Evolutionary conservation across 2,329 filamentous ascomycete species (phyloP).

Genomic region (Fusarium oligoseptatum): DNA sequence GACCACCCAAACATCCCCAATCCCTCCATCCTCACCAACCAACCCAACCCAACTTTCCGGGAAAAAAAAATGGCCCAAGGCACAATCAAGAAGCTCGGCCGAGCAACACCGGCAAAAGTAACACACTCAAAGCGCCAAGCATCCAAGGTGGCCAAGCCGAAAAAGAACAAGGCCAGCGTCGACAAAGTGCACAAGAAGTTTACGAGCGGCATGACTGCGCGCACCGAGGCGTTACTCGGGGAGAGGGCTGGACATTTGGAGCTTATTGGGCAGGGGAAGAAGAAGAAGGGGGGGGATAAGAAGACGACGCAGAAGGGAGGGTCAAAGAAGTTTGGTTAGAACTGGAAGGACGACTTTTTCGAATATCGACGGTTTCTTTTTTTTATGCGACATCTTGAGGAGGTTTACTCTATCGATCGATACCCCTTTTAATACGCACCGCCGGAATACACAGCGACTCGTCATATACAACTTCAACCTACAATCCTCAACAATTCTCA

Average conservation of each 20-base stretch:
- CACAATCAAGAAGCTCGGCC: conserved; percentile 61
- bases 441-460: neutral
- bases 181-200: conserved; percentile 69
- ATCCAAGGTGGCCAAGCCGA: conserved; percentile 64
- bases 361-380: neutral
- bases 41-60: neutral
- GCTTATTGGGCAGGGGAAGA: conserved; percentile 69
- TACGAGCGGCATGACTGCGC: conserved; percentile 65
- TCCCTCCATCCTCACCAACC: conserved; percentile 52
- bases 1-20: neutral
- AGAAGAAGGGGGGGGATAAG: conserved; percentile 62
- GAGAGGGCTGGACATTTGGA: conserved; percentile 72
- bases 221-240: conserved; percentile 70
- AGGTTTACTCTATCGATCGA: neutral
- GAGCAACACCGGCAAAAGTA: conserved; percentile 56
- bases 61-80: conserved; percentile 67
- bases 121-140: conserved; percentile 59
- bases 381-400: neutral
- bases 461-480: neutral
- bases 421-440: neutral
- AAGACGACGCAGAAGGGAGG: conserved; percentile 61
- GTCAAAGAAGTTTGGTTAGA: conserved; percentile 68
- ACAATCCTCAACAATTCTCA: conserved; percentile 11
- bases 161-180: conserved; percentile 59
- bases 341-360: conserved; percentile 1